Conservation (phyloP, 2,329 filamentous ascomycete species). For the Aspergillus persii region DNA sequence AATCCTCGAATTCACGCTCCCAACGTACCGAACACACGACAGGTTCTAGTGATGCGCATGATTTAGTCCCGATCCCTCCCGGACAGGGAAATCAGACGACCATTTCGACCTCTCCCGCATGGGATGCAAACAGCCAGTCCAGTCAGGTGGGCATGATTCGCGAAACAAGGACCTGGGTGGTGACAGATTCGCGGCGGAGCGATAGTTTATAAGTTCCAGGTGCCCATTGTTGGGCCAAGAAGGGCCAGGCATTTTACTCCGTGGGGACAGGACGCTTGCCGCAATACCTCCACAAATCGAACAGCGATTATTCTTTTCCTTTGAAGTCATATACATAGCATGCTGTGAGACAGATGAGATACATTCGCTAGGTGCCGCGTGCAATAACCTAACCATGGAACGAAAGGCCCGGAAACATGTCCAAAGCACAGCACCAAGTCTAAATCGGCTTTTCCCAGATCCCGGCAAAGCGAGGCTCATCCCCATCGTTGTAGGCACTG, state of each 20-base stretch:
- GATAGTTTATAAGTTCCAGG: not conserved
- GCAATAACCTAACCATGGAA: too few species aligned
- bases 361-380: not conserved
- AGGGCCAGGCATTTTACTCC: too few species aligned
- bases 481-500: slow-evolving; percentile 10
- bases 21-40: not conserved
- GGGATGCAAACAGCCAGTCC: slow-evolving; percentile 19
- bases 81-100: slow-evolving; percentile 11
- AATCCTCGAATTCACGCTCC: not conserved
- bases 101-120: slow-evolving; percentile 10
- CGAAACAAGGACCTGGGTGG: slow-evolving; percentile 13
- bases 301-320: too few species aligned
- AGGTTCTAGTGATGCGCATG: slow-evolving; percentile 1
- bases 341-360: not conserved
- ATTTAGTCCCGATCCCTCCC: slow-evolving; percentile 2
- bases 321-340: too few species aligned
- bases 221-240: not conserved
- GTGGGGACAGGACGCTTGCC: too few species aligned
- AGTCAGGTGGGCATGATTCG: slow-evolving; percentile 20
- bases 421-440: not conserved
- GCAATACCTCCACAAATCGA: too few species aligned
- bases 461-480: slow-evolving; percentile 11
- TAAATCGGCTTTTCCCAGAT: slow-evolving; percentile 12
- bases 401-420: too few species aligned
- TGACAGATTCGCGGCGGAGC: slow-evolving; percentile 9